Evolutionary conservation across 257 asterid genomes (phyloP).

Genomic region (Pogostemon cablin): DNA sequence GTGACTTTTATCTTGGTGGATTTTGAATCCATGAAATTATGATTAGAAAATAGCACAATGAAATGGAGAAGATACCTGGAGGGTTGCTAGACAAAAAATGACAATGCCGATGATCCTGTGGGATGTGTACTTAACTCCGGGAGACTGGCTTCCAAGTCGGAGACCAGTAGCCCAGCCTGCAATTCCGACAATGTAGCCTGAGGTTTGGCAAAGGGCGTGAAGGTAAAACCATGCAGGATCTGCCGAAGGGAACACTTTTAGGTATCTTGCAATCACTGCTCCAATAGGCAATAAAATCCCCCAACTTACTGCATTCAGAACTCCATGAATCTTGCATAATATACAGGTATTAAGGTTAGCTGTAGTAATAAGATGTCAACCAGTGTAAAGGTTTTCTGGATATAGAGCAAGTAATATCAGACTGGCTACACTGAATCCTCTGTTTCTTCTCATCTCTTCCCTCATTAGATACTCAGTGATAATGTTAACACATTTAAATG

Average conservation of each 20-base stretch:
- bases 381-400: background rate
- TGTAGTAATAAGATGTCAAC: background rate
- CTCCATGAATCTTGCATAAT: conserved; percentile 74
- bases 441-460: background rate
- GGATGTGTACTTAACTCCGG: conserved; percentile 55
- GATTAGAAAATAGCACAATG: background rate
- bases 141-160: conserved; percentile 70
- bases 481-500: no score
- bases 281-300: conserved; percentile 83
- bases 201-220: conserved; percentile 65
- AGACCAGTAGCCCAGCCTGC: conserved; percentile 95
- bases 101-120: conserved; percentile 77
- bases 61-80: conserved; percentile 54
- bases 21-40: background rate
- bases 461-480: no score
- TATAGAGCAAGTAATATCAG: background rate
- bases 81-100: conserved; percentile 67
- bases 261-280: conserved; percentile 70
- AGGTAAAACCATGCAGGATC: conserved; percentile 95
- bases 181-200: conserved; percentile 74
- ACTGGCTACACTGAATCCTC: background rate
- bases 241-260: conserved; percentile 70
- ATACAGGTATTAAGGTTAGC: background rate
- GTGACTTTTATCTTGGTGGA: background rate
- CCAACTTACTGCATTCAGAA: conserved; percentile 81